Conservation (phyloP, 108 stramenopile genomes). For the Pseudonitzschia delicatissima region DNA sequence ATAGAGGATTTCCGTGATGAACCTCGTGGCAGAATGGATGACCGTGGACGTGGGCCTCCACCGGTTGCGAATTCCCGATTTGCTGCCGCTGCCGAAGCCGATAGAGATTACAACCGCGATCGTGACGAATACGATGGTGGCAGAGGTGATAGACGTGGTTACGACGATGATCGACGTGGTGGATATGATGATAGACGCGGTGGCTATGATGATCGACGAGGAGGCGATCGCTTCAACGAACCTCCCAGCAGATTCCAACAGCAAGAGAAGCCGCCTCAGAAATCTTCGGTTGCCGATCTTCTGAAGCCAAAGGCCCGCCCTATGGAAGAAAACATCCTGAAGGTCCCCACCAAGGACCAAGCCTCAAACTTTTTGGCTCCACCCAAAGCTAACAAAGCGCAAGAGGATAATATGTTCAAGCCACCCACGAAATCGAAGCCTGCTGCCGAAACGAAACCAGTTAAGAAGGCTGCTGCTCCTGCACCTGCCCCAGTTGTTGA, state of each 20-base stretch:
- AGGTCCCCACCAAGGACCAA: constrained; percentile 48
- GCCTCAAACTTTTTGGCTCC: constrained; percentile 37
- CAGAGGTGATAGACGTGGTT: constrained; percentile 16
- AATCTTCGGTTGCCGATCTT: constrained; percentile 31
- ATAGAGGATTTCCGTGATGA: constrained; percentile 21
- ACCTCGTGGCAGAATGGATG: constrained; percentile 11
- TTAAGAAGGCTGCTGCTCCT: constrained; percentile 25
- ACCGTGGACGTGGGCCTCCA: constrained; percentile 55
- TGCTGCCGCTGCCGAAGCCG: constrained; percentile 53
- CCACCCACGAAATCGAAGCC: constrained; percentile 34
- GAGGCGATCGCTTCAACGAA: constrained; percentile 21
- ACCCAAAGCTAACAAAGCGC: constrained; percentile 39
- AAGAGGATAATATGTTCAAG: constrained; percentile 24
- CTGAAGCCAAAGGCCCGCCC: constrained; percentile 38
- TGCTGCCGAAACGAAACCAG: constrained; percentile 20
- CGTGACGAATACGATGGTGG: constrained; percentile 31
- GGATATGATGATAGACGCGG: constrained; percentile 20
- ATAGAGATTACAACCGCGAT: constrained; percentile 31
- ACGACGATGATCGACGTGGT: constrained; percentile 40
- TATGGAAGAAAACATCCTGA: constrained; percentile 42
- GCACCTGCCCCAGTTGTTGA: constrained; percentile 31
- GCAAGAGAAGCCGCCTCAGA: constrained; percentile 13
- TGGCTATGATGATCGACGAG: constrained; percentile 30
- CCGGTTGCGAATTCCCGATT: constrained; percentile 67
- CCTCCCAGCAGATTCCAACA: not conserved